A percentile compares a stretch with the other conserved stretches of the same genome.
phyloP scores from a whole-genome alignment of 1,284 basidiomycete genomes.

The Porogramme epimiltina region DNA sequence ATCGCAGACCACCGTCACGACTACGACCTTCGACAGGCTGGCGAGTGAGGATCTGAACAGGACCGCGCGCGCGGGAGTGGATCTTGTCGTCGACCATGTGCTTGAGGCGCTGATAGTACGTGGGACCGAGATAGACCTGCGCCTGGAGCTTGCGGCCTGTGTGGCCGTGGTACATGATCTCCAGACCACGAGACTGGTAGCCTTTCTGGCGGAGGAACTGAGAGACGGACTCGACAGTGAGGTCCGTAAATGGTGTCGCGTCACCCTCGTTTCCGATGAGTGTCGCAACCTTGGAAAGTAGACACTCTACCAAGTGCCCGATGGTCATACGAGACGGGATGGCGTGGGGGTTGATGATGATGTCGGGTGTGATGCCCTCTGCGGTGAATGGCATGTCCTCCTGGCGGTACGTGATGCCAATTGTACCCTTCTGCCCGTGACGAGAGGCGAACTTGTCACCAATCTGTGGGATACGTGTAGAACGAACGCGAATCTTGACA shows the following conservation, averaged over 20 bases:
- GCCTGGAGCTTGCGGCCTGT: slow-evolving; percentile 97
- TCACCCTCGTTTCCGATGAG: slow-evolving; percentile 97
- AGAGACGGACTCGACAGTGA: slow-evolving; percentile 96
- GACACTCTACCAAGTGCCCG: slow-evolving; percentile 98
- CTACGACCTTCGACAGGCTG: slow-evolving; percentile 99
- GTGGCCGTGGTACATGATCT: slow-evolving; percentile 99
- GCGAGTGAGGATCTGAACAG: slow-evolving; percentile 95
- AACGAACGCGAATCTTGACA: slow-evolving; percentile 96
- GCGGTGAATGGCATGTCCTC: slow-evolving; percentile 99
- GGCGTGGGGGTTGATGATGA: slow-evolving; percentile 99
- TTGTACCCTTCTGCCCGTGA: slow-evolving; percentile 99
- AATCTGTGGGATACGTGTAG: slow-evolving; percentile 95
- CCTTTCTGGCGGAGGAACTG: slow-evolving; percentile 80
- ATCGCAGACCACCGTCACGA: slow-evolving; percentile 97
- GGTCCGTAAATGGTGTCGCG: slow-evolving; percentile 97
- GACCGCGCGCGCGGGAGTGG: slow-evolving; percentile 95
- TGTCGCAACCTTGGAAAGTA: slow-evolving; percentile 95
- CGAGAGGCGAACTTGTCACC: slow-evolving; percentile 99
- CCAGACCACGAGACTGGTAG: slow-evolving; percentile 94
- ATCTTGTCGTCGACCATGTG: slow-evolving; percentile 99
- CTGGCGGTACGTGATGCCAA: slow-evolving; percentile 98
- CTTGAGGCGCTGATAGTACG: slow-evolving; percentile 99
- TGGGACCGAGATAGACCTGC: slow-evolving; percentile 97
- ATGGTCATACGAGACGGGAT: slow-evolving; percentile 99
- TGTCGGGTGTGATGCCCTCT: slow-evolving; percentile 94